Evolutionary conservation across 2,329 filamentous ascomycete genomes (phyloP).

Genomic region (Talaromyces sp.): DNA sequence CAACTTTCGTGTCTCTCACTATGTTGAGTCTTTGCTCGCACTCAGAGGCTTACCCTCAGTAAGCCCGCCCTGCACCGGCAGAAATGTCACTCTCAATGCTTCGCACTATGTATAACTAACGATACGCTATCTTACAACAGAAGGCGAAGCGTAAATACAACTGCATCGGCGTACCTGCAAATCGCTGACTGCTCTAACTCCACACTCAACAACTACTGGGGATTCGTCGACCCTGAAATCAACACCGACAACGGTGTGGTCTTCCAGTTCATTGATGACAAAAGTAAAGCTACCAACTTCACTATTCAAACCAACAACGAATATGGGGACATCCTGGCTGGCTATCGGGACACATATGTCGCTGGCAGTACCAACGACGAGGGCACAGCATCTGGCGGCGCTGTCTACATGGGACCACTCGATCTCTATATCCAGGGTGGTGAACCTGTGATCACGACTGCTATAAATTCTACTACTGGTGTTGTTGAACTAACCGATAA

Average conservation of each 20-base stretch:
- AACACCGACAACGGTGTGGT: conserved; percentile 1
- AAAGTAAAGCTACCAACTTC: conserved; percentile 6
- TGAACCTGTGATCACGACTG: not conserved
- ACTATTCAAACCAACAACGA: not conserved
- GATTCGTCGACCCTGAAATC: conserved; percentile 1
- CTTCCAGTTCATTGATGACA: not conserved
- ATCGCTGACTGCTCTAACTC: conserved; percentile 1
- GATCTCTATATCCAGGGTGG: conserved; percentile 4
- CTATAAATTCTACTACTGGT: not conserved
- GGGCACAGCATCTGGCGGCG: conserved; percentile 1
- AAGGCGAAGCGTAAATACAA: not conserved
- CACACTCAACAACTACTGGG: conserved; percentile 3
- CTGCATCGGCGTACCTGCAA: conserved; percentile 1
- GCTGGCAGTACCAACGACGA: conserved; percentile 5
- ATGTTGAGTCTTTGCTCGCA: not conserved
- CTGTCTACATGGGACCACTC: not conserved
- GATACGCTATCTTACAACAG: not conserved
- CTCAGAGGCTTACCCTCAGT: not conserved
- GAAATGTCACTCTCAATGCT: not conserved
- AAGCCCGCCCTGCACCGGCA: too few relatives aligned
- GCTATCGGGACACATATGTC: conserved; percentile 1
- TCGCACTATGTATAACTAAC: not conserved
- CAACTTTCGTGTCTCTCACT: not conserved
- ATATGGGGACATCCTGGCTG: not conserved
- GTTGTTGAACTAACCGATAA: not conserved